Evolutionary conservation across 179 eudicot species (phyloP).

Genomic region (Nepenthes alata): DNA sequence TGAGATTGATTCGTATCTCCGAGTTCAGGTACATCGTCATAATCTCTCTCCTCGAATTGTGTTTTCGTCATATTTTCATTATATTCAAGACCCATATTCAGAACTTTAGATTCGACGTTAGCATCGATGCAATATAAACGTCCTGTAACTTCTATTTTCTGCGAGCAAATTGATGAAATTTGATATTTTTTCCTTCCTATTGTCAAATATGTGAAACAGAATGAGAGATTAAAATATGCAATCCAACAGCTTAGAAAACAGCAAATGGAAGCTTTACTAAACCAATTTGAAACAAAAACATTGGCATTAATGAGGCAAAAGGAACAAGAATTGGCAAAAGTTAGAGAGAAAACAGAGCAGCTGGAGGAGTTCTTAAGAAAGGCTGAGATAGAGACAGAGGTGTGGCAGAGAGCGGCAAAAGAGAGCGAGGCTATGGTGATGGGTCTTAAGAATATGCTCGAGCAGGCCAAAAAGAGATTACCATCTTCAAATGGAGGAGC

Average conservation of each 20-base stretch:
- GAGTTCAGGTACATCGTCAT: slow-evolving; percentile 25
- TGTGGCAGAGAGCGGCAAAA: slow-evolving; percentile 34
- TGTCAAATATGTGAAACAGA: slow-evolving; percentile 16
- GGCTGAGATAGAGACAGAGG: slow-evolving; percentile 25
- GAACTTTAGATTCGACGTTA: too few species aligned
- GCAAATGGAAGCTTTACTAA: slow-evolving; percentile 15
- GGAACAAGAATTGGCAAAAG: slow-evolving; percentile 23
- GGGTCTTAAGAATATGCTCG: slow-evolving; percentile 22
- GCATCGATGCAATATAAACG: too few species aligned
- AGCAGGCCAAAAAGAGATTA: slow-evolving; percentile 10
- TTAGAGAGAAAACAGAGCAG: slow-evolving; percentile 17
- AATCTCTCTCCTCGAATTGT: not conserved
- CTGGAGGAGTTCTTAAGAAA: slow-evolving; percentile 26
- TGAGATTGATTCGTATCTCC: slow-evolving; percentile 37
- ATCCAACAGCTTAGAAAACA: slow-evolving; percentile 27
- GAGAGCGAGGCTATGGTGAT: slow-evolving; percentile 26
- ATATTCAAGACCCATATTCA: not conserved
- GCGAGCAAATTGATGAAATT: too few species aligned
- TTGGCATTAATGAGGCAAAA: slow-evolving; percentile 21
- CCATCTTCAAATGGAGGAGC: not conserved
- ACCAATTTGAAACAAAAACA: slow-evolving; percentile 20
- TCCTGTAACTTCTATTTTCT: too few species aligned
- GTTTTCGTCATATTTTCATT: not conserved
- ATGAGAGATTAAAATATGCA: slow-evolving; percentile 27
- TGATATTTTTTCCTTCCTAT: too few species aligned